Evolutionary conservation across 805 yeast species (phyloP), one percentile per base, ranked within the genome.

Genomic region (Tetrapisispora namnaoensis): DNA sequence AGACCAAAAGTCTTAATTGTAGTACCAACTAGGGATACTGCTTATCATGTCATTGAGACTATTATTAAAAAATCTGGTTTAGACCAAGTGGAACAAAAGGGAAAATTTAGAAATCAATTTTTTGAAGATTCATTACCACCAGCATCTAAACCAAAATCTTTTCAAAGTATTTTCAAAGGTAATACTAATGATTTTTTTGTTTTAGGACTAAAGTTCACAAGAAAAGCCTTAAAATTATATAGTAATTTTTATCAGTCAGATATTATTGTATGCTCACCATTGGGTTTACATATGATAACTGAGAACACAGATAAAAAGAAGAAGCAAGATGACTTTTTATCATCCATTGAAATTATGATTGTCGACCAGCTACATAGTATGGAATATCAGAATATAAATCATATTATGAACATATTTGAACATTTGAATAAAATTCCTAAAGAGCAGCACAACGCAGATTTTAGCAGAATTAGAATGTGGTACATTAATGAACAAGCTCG

Each of bases 321-420:
- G 60, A 72, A 82, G 50, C 88, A 83, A 55, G 77, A 75, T 49
- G 96, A 90, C 64, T 93, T 89, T 59, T 68, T 93, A 50, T 82
- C 95, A 34, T 89, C 97, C 1, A 86, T 93, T 55, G 99, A 93
- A 65, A 65, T 93, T 3, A 66, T 83, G 45, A 69, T 90, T 18
- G 67, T 88, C 37, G 99, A 93, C 66, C 86, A 86, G 58, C 79
- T 93, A 13, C 89, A 89, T 60, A 86, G 88, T 30, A 73, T 90
- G 54, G 85, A 86, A 60, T 85, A 84, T 85, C 99, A 93, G 67
- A 88, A 90, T 60, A 85, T 97, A 90, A 84, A 84, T 36, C 95
- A 91, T 67, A 75, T 93, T 9, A 80, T 82, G 16, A 75, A 81
- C 6, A 67, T 84, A n/a, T 70, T 82, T 55, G 79, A 80, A 53